Percentiles rank a stretch among this genome's conserved stretches.
Conservation (phyloP, 176 grass and related monocot species). For the Eleusine indica region DNA sequence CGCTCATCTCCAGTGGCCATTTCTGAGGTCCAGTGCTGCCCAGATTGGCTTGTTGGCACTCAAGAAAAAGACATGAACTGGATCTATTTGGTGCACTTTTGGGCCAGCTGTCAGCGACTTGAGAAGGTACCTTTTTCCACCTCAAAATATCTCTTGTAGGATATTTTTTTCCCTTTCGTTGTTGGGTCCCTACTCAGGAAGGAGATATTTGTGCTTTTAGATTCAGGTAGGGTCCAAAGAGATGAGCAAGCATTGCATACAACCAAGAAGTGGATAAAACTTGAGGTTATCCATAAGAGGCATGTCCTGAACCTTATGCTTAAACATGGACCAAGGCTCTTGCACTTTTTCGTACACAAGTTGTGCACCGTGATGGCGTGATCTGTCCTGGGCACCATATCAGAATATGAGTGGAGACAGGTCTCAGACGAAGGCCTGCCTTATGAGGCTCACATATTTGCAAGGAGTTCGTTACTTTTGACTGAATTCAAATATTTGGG, state of each 20-base stretch:
- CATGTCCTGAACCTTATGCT: slow-evolving; percentile 33
- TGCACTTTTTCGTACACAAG: slow-evolving; percentile 45
- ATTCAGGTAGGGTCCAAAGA: slow-evolving; percentile 8
- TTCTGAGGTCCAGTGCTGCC: slow-evolving; percentile 30
- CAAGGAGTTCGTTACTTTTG: neutral
- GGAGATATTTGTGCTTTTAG: slow-evolving; percentile 38
- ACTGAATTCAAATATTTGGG: neutral
- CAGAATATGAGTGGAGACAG: slow-evolving; percentile 8
- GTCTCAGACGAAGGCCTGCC: neutral
- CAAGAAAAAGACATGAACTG: slow-evolving; percentile 18
- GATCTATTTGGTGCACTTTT: slow-evolving; percentile 35
- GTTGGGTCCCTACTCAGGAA: neutral
- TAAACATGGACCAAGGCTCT: slow-evolving; percentile 42
- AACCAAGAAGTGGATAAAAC: no score
- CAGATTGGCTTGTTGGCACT: slow-evolving; percentile 15
- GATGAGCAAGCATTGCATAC: no score
- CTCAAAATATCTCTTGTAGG: slow-evolving; percentile 6
- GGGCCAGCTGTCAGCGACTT: slow-evolving; percentile 26
- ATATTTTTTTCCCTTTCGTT: slow-evolving; percentile 16
- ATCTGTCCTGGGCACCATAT: slow-evolving; percentile 3
- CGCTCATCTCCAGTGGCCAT: slow-evolving; percentile 27
- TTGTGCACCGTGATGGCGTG: neutral
- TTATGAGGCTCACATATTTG: neutral
- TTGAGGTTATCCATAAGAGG: neutral
- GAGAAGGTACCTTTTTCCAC: neutral